phyloP scores from a whole-genome alignment of 2,329 filamentous ascomycete species.

The Leptographium lundbergii region DNA sequence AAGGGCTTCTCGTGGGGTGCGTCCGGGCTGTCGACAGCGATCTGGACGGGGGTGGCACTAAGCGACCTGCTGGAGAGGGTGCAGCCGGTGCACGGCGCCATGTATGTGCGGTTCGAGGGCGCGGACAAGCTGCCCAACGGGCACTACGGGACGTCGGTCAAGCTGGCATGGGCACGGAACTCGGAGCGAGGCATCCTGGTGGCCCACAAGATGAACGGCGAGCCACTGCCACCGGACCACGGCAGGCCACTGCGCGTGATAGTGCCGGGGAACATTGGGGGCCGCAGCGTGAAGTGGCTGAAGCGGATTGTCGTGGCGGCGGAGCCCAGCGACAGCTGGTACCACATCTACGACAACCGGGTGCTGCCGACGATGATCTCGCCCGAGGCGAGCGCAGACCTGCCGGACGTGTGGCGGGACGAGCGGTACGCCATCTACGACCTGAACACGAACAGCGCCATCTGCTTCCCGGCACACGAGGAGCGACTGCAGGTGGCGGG shows the following conservation, averaged over 20 bases:
- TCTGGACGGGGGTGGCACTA: slow-evolving; percentile 77
- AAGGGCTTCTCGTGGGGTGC: slow-evolving; percentile 94
- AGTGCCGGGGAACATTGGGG: slow-evolving; percentile 84
- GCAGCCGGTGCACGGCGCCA: slow-evolving; percentile 54
- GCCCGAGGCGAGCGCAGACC: slow-evolving; percentile 64
- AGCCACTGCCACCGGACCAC: slow-evolving; percentile 67
- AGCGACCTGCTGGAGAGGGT: slow-evolving; percentile 57
- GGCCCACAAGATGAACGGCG: slow-evolving; percentile 84
- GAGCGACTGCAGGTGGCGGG: slow-evolving; percentile 43
- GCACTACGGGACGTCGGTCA: slow-evolving; percentile 77
- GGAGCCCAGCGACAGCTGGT: slow-evolving; percentile 81
- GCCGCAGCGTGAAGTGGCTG: slow-evolving; percentile 87
- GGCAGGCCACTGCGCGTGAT: slow-evolving; percentile 72
- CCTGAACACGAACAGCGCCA: slow-evolving; percentile 74
- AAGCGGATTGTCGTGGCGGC: slow-evolving; percentile 68
- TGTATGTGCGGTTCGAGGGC: slow-evolving; percentile 83
- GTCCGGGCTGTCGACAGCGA: slow-evolving; percentile 71
- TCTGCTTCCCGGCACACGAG: slow-evolving; percentile 67
- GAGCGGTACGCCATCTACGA: slow-evolving; percentile 91
- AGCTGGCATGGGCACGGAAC: slow-evolving; percentile 80
- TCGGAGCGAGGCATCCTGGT: slow-evolving; percentile 74
- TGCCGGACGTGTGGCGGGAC: slow-evolving; percentile 72
- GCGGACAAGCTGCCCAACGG: slow-evolving; percentile 82
- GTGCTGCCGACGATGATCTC: slow-evolving; percentile 79
- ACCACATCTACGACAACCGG: slow-evolving; percentile 87